These are phyloP conservation scores for Acmispon strigosus DNA, from an alignment of 306 rosid species.

Conservation along the genomic window DNA sequence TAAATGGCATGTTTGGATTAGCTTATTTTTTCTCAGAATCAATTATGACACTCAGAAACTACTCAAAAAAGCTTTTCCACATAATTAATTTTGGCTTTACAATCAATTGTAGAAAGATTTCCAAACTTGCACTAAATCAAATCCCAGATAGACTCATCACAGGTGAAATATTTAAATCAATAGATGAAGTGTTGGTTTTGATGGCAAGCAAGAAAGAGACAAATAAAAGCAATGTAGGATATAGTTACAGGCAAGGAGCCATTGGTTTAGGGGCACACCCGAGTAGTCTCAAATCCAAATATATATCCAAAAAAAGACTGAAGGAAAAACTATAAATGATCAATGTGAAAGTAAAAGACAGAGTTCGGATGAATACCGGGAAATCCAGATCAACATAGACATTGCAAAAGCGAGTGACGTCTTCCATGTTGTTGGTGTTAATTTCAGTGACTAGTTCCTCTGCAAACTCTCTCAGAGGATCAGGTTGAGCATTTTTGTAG, in stretches of 20 bases:
- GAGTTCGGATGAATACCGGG: slow-evolving; percentile 42
- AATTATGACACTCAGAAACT: too few species aligned
- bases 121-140: not conserved
- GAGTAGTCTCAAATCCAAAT: not conserved
- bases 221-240: not conserved
- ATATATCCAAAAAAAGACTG: not conserved
- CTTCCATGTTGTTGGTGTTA: slow-evolving; percentile 73
- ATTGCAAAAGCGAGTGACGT: slow-evolving; percentile 77
- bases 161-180: not conserved
- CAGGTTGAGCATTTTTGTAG: slow-evolving; percentile 69
- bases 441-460: slow-evolving; percentile 69
- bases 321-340: not conserved
- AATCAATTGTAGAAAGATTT: too few species aligned
- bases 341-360: not conserved
- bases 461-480: slow-evolving; percentile 80
- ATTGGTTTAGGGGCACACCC: not conserved
- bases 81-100: too few species aligned
- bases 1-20: too few species aligned
- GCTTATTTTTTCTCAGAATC: too few species aligned
- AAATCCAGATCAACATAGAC: slow-evolving; percentile 67
- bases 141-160: not conserved
- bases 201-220: not conserved
- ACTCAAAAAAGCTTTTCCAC: too few species aligned
- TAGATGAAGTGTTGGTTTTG: not conserved
- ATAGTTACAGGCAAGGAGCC: too few species aligned